Base-by-base conservation (phyloP, 164 flowering plant genomes). In the Hamamelis virginiana region DNA sequence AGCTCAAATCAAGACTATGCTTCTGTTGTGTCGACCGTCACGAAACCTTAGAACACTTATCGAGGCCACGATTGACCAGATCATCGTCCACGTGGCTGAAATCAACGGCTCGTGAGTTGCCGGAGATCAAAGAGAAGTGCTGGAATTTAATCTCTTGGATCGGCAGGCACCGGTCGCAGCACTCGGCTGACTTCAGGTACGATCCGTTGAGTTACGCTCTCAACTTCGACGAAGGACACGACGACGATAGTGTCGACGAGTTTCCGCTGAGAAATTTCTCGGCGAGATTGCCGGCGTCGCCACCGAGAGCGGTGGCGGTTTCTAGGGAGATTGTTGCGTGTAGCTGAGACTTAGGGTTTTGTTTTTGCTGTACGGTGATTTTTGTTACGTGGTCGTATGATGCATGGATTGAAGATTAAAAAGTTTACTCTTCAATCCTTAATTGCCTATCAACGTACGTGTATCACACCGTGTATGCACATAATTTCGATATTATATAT, bases 151-250 rank as follows among this genome's bases (percentile, higher is more conserved):
- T 81, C 18, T 69, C 82, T 4, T 66, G 74, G 62, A 72, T 77
- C 27, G 72, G 81, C 6, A 25, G 67, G 59, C 59, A 65, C 60
- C 75, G 71, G 45, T 55, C 75, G 46, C 72, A 75, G 15, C n/a
- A 38, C 46, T 80, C 89, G 21, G 65, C 64, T 0, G 89, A 83
- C 62, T 82, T 82, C 75, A 71, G 80, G 59, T 87, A 87, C 80
- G 91, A 87, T 50, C 86, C 91, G 8, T 53, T 79, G 50, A 87
- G 88, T 62, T 86, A 86, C 76, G 76, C 86, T 22, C 77, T 84
- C 21, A 86, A 86, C 28, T 87, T 87, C 71, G 87, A 84, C 25
- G 85, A 87, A 15, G 85, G 77, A 1, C n/a, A 15, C 11, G 53
- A 52, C 43, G 62, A 75, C 4, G 65, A 33, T 41, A 52, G 50